Evolutionary conservation across 176 grass and related monocot genomes (phyloP).

Genomic region (Musa schizocarpa): DNA sequence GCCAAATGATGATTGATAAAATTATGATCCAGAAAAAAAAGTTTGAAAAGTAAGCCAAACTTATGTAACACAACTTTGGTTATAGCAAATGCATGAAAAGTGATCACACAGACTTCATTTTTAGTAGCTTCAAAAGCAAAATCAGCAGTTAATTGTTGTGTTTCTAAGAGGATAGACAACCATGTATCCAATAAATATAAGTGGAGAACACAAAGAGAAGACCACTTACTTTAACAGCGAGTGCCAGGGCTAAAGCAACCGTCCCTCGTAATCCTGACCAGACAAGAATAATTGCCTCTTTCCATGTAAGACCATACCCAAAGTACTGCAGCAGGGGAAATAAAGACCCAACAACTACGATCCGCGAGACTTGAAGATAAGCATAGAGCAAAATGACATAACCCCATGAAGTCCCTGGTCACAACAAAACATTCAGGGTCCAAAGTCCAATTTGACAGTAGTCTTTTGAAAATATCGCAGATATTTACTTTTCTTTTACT

Average conservation of each 20-base stretch:
- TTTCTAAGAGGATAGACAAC: background rate
- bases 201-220: conserved; percentile 14
- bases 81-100: background rate
- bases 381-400: conserved; percentile 79
- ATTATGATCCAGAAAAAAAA: background rate
- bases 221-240: conserved; percentile 75
- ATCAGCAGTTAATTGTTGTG: background rate
- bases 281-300: conserved; percentile 70
- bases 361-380: conserved; percentile 63
- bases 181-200: background rate
- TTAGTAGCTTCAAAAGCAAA: background rate
- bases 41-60: background rate
- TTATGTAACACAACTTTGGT: background rate
- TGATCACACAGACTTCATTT: background rate
- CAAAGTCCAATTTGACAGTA: conserved; percentile 2
- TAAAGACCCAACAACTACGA: conserved; percentile 57
- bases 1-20: background rate
- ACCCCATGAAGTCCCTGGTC: conserved; percentile 73
- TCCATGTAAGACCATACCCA: conserved; percentile 76
- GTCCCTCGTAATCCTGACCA: conserved; percentile 85
- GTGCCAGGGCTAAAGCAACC: conserved; percentile 64
- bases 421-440: conserved; percentile 17
- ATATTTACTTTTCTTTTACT: background rate
- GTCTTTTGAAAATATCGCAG: background rate
- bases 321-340: conserved; percentile 71